Evolutionary conservation across 1,284 basidiomycete species (phyloP), one percentile per base, ranked within the genome.

Genomic region (Leccinum fuscescens): DNA sequence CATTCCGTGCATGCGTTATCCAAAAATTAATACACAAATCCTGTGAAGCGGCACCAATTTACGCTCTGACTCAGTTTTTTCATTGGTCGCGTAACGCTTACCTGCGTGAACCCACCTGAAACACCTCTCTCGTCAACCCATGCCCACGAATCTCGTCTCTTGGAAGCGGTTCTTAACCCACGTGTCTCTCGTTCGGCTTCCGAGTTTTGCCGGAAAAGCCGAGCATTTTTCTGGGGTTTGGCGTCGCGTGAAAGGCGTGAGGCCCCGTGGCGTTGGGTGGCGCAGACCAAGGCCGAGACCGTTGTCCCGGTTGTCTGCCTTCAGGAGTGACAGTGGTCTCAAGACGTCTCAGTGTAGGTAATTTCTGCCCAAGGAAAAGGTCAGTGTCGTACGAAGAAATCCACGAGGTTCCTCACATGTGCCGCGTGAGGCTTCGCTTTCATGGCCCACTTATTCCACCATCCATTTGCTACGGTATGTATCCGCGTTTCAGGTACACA

Each of bases 371-470:
- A 51, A 42, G 49, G 49, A 50, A 27, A 24, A 27, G 57, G 48
- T 73, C 22, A 67, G 61, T 46, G 49, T 49, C 53, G 58, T 61
- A 66, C 37, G 35, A 62, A 57, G 37, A 54, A 33, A 50, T 27
- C 37, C 59, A 59, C 49, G 52, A 63, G 58, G 49, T 48, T 31
- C 56, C 72, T 66, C 63, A 76, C 74, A 29, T 58, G 64, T 17
- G 35, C 63, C 56, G 51, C 9, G 33, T 54, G 55, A 57, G 65
- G 60, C 37, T 65, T 63, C 39, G 63, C 61, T 37, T 66, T 72
- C 65, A 76, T 69, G 33, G 74, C 78, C 82, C 83, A 90, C 63
- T 76, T 79, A 24, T 81, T 75, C 76, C 82, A 80, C 87, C 87
- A 89, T 15, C 86, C 86, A 50, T 76, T 76, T 51, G 82, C 80